These are phyloP conservation scores for Aspergillus panamensis DNA, from an alignment of 495 filamentous ascomycete species.

Conservation along the genomic window DNA sequence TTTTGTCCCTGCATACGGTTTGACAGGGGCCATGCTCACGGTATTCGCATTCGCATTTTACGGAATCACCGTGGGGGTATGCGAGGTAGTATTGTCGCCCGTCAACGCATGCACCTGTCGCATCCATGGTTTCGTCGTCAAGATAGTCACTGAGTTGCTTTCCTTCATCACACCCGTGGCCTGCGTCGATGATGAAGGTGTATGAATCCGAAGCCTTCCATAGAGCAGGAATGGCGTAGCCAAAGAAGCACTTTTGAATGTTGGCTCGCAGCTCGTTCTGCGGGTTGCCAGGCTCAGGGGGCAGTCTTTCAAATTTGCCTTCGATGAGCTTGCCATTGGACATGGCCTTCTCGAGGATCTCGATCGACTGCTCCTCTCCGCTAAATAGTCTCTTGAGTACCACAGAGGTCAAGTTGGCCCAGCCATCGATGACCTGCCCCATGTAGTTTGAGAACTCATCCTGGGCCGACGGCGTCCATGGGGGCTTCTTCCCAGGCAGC, in stretches of 20 bases:
- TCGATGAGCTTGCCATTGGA: conserved; percentile 29
- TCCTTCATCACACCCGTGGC: conserved; percentile 20
- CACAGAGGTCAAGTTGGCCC: conserved; percentile 3
- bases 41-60: neutral
- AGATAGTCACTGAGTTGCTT: conserved; percentile 24
- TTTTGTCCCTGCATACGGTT: conserved; percentile 13
- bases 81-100: conserved; percentile 31
- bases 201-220: conserved; percentile 24
- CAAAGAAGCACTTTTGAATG: conserved; percentile 27
- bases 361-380: conserved; percentile 7
- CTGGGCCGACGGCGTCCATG: conserved; percentile 12
- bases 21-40: conserved; percentile 1
- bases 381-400: neutral
- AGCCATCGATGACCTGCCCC: conserved; percentile 22
- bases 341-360: conserved; percentile 18
- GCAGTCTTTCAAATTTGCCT: conserved; percentile 11
- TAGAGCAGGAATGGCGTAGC: conserved; percentile 28
- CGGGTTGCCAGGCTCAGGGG: too few species aligned
- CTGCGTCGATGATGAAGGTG: conserved; percentile 35
- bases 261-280: neutral
- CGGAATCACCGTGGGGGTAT: conserved; percentile 16
- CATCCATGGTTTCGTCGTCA: conserved; percentile 18
- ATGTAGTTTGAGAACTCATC: conserved; percentile 24
- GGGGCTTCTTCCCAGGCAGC: neutral
- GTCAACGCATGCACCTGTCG: conserved; percentile 26